Evolutionary conservation across 768 basidiomycete species (phyloP), one percentile per base, ranked within the genome.

Genomic region (Boletus vermiculosoides): DNA sequence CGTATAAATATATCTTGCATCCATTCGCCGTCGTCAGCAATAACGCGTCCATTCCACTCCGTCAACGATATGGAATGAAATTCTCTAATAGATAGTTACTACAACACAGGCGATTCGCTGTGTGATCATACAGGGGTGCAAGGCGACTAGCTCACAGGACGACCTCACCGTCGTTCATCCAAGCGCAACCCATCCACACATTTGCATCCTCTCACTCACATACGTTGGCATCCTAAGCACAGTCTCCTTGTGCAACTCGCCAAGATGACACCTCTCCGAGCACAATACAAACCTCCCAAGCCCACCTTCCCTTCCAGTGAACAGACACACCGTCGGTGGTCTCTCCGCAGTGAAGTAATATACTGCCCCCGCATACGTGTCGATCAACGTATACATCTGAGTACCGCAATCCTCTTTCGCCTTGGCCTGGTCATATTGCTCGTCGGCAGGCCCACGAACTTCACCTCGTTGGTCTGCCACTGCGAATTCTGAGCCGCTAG

Each of bases 251-350:
- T 60, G 64, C 12, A 65, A 31, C 36, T 62, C 64, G 11, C 52
- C 55, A 15, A 33, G 30, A 1, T 2, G 8, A 22, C 64, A 65
- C 12, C 16, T 63, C 52, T 65, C 64, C 36, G 64, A 66, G 52
- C 64, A 65, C 36, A 65, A 34, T 30, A 65, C 64, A 42, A 66
- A 65, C 44, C 64, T 36, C 28, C 64, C 64, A 8, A 66, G 39
- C 22, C 64, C 64, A 1, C 64, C n/a, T 20, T 65, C 64, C 18
- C 61, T 57, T 31, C 64, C 64, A 0, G 64, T 52, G n/a, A 57
- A 65, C 22, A 65, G 36, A 33, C 64, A n/a, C n/a, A 65, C 64
- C 7, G 64, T 66, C 18, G 64, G 64, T 2, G 64, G 61, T 8
- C 40, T 51, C 12, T 46, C 18, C 0, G 64, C 64, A 5, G 41